Percentiles rank a stretch among this genome's conserved stretches.
Conservation (phyloP, 305 asterid species). For the Solanum hybrid region DNA sequence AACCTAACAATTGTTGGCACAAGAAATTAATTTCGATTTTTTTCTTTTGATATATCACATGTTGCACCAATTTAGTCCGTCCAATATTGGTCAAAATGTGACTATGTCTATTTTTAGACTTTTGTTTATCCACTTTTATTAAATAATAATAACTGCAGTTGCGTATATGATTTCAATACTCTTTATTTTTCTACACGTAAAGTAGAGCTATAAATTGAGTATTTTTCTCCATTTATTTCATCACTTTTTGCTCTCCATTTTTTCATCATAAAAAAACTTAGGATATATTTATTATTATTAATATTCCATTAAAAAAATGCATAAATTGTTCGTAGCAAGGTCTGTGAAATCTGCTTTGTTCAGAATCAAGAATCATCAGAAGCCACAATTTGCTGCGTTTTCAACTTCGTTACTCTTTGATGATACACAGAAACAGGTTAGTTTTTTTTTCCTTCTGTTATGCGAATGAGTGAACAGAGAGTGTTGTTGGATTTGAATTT, state of each 20-base stretch:
- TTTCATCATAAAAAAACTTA: background rate
- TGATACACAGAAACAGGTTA: slow-evolving; percentile 82
- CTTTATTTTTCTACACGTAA: background rate
- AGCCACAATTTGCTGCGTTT: slow-evolving; percentile 31
- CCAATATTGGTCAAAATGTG: background rate
- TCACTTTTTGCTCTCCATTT: background rate
- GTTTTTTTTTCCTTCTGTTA: background rate
- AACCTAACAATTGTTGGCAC: background rate
- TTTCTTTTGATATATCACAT: background rate
- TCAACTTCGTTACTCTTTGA: slow-evolving; percentile 75
- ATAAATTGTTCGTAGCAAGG: slow-evolving; percentile 45
- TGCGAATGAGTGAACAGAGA: background rate
- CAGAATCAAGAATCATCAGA: slow-evolving; percentile 22
- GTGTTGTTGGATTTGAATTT: background rate
- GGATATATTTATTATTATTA: background rate
- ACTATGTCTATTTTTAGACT: background rate
- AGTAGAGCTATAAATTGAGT: background rate
- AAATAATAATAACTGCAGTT: background rate
- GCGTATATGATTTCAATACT: background rate
- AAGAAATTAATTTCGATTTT: background rate
- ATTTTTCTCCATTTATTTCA: background rate
- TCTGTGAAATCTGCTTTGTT: slow-evolving; percentile 38
- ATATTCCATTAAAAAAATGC: slow-evolving; percentile 23
- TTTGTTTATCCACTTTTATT: background rate
- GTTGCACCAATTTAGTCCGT: background rate